These are phyloP conservation scores for Fusarium siculi DNA, from an alignment of 2,329 filamentous ascomycete species.

Conservation along the genomic window DNA sequence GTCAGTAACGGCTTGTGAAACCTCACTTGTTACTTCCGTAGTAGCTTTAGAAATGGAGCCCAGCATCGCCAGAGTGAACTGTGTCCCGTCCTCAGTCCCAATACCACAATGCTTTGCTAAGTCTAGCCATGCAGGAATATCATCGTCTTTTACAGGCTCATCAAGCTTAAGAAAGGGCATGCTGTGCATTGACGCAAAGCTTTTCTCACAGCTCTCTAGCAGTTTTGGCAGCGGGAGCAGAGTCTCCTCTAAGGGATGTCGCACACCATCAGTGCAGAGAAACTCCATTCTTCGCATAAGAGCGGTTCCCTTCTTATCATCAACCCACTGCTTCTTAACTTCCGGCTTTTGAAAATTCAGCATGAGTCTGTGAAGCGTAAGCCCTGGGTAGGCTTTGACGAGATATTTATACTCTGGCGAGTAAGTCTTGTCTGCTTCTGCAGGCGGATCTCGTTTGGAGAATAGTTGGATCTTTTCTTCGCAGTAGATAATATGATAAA, in stretches of 20 bases:
- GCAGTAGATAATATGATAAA: not conserved
- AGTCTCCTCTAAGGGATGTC: not conserved
- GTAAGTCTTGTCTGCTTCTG: not conserved
- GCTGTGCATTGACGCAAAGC: not conserved
- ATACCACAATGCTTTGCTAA: not conserved
- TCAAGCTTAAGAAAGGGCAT: not conserved
- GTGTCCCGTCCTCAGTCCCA: not conserved
- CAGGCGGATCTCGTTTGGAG: not conserved
- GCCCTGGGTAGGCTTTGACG: not conserved
- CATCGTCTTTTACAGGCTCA: not conserved
- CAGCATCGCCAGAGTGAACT: not conserved
- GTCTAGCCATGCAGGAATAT: not conserved
- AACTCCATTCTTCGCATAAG: not conserved
- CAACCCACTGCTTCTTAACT: not conserved
- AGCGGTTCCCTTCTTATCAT: not conserved
- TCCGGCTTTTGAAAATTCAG: not conserved
- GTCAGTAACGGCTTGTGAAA: not conserved
- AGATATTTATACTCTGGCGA: not conserved
- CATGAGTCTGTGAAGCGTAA: not conserved
- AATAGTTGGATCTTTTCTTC: not conserved
- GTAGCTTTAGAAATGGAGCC: not conserved
- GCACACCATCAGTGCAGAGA: not conserved
- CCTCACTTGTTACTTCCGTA: rapidly evolving
- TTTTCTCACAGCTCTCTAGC: not conserved
- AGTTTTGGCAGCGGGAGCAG: not conserved